Evolutionary conservation across 179 eudicot genomes (phyloP).

Genomic region (Nepenthes alata): DNA sequence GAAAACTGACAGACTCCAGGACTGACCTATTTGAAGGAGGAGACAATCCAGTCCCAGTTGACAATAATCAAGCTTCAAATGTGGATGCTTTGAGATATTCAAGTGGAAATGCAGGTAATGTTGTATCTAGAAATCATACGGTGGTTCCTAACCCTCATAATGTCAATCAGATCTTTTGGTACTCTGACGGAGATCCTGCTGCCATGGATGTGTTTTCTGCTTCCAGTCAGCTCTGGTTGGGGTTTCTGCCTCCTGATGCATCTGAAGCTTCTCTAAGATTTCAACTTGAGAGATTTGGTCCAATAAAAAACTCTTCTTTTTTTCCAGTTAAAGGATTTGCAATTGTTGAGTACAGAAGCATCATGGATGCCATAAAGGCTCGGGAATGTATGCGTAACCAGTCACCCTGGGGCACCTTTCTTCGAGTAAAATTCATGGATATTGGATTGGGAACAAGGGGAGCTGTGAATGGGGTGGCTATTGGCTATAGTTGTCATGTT

Average conservation of each 20-base stretch:
- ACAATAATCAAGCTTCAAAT: constrained; percentile 31
- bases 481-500: constrained; percentile 80
- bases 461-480: constrained; percentile 52
- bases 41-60: constrained; percentile 25
- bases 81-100: constrained; percentile 26
- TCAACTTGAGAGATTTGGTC: constrained; percentile 89
- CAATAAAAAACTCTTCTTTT: constrained; percentile 46
- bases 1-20: constrained; percentile 44
- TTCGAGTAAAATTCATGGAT: constrained; percentile 75
- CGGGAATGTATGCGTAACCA: constrained; percentile 62
- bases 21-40: constrained; percentile 30
- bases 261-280: constrained; percentile 63
- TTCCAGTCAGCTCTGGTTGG: constrained; percentile 81
- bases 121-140: constrained; percentile 34
- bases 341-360: constrained; percentile 54
- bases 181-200: constrained; percentile 80
- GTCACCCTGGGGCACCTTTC: constrained; percentile 73
- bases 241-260: constrained; percentile 70
- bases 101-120: constrained; percentile 13
- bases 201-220: constrained; percentile 82
- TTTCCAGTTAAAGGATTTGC: constrained; percentile 61
- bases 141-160: constrained; percentile 18
- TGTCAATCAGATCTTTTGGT: constrained; percentile 36
- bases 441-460: constrained; percentile 75
- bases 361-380: constrained; percentile 82